phyloP scores from a whole-genome alignment of 768 basidiomycete species.

The Collybiopsis confluens region DNA sequence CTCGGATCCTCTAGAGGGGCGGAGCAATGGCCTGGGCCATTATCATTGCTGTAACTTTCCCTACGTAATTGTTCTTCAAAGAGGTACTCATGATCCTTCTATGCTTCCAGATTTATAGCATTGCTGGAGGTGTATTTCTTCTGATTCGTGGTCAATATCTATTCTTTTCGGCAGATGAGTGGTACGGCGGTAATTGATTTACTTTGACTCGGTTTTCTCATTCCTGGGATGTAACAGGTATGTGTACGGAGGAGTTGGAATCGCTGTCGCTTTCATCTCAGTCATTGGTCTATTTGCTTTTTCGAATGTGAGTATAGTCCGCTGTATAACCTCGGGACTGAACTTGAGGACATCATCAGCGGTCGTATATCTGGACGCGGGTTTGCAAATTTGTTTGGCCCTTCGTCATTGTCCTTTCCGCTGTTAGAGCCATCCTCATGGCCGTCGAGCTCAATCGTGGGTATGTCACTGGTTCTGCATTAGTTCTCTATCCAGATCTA shows the following conservation, averaged over 20 bases:
- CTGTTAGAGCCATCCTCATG: slow-evolving; percentile 66
- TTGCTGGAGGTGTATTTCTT: slow-evolving; percentile 62
- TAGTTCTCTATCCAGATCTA: slow-evolving; percentile 14
- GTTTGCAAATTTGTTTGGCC: slow-evolving; percentile 68
- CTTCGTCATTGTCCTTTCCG: slow-evolving; percentile 60
- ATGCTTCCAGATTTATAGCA: slow-evolving; percentile 51
- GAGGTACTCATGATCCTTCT: slow-evolving; percentile 5
- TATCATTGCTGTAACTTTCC: slow-evolving; percentile 49
- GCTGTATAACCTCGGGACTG: too few species aligned
- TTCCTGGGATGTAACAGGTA: slow-evolving; percentile 34
- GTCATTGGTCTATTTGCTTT: slow-evolving; percentile 55
- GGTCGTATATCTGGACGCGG: slow-evolving; percentile 67
- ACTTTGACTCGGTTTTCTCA: slow-evolving; percentile 23
- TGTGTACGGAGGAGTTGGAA: slow-evolving; percentile 65
- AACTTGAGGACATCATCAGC: slow-evolving; percentile 29
- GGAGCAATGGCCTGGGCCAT: slow-evolving; percentile 72
- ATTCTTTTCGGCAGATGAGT: slow-evolving; percentile 65
- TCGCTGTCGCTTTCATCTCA: slow-evolving; percentile 48
- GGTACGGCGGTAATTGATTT: slow-evolving; percentile 30
- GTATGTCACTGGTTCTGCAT: slow-evolving; percentile 35
- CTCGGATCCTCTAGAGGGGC: slow-evolving; percentile 43
- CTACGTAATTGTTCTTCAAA: neutral
- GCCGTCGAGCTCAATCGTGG: slow-evolving; percentile 69
- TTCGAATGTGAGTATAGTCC: slow-evolving; percentile 64
- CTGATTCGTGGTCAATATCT: slow-evolving; percentile 57